Evolutionary conservation across 805 yeast genomes (phyloP), one percentile per base, ranked within the genome.

Genomic region (Cyberlindnera euphorbiae): DNA sequence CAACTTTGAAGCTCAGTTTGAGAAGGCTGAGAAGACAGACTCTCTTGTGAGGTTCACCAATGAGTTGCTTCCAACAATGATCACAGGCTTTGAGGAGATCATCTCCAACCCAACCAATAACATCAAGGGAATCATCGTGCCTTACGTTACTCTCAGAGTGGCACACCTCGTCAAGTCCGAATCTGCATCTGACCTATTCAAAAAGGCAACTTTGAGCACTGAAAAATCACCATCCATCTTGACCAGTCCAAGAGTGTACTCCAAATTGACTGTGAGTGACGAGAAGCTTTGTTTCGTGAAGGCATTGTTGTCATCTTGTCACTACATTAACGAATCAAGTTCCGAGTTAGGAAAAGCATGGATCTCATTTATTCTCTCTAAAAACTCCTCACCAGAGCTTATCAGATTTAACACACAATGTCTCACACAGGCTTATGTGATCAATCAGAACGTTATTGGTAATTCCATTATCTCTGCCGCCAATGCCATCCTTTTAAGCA

Each of bases 231-330:
- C 79, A 36, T 64, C 86, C 13, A 58, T 78, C 22, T 47, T 77
- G 32, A 47, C 67, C 4, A 72, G 62, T 41, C 47, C 66, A 10
- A 73, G 73, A 39, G 67, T 78, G 5, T 69, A 67, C 44, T 58
- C 73, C 13, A 81, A 81, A 45, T 57, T 79, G 25, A 28, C 58
- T 0, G 45, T 69, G 3, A 59, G 53, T 1, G 62, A 55, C 6
- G 83, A 78, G 41, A 71, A 65, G 31, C 37, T 45, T 8, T 79
- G 84, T 86, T 73, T 67, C 42, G 56, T 69, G 8, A 55, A 63
- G 30, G 71, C 82, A 1, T 53, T 80, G 27, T 47, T 44, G 10
- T 50, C 69, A 0, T 40, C 67, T 4, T 44, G 66, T 5, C 28
- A 38, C 2, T 31, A 44, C 26, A 35, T 59, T 8, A 28, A 39